Conservation (phyloP, 2,329 filamentous ascomycete species). For the Cladosporium colombiae region DNA sequence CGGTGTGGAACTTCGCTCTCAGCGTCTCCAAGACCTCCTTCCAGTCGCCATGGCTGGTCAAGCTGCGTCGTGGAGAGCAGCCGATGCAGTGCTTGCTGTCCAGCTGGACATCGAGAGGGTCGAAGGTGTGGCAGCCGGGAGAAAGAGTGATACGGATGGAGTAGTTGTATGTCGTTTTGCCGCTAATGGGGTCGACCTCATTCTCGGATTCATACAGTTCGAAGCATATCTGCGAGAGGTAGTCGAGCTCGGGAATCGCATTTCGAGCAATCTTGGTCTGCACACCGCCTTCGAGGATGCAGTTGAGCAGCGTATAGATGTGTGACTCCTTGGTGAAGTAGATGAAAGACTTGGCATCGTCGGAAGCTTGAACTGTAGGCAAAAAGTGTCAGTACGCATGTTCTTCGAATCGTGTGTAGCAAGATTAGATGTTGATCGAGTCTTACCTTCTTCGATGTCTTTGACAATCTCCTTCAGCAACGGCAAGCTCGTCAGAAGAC, state of each 20-base stretch:
- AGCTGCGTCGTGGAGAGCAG: constrained; percentile 81
- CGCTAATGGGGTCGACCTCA: constrained; percentile 59
- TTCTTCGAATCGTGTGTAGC: not conserved
- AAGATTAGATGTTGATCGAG: not conserved
- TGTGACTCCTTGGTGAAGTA: constrained; percentile 99
- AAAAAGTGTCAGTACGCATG: not conserved
- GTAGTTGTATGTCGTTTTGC: constrained; percentile 67
- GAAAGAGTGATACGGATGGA: constrained; percentile 95
- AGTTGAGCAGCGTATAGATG: constrained; percentile 97
- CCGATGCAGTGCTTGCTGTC: constrained; percentile 97
- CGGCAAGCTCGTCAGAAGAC: constrained; percentile 87
- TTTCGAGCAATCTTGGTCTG: constrained; percentile 95
- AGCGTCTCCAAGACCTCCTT: constrained; percentile 95
- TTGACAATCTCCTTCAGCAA: constrained; percentile 95
- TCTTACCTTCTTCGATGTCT: constrained; percentile 76
- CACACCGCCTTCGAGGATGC: constrained; percentile 94
- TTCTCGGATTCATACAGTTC: constrained; percentile 96
- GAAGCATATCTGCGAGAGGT: constrained; percentile 96
- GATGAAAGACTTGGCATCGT: constrained; percentile 93
- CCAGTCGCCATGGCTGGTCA: constrained; percentile 93
- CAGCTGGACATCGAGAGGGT: constrained; percentile 92
- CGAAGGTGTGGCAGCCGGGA: constrained; percentile 93
- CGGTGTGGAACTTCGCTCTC: constrained; percentile 87
- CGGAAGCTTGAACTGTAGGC: constrained; percentile 75
- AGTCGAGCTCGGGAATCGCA: constrained; percentile 95